Conservation (phyloP, 305 asterid species). For the Andrographis paniculata region DNA sequence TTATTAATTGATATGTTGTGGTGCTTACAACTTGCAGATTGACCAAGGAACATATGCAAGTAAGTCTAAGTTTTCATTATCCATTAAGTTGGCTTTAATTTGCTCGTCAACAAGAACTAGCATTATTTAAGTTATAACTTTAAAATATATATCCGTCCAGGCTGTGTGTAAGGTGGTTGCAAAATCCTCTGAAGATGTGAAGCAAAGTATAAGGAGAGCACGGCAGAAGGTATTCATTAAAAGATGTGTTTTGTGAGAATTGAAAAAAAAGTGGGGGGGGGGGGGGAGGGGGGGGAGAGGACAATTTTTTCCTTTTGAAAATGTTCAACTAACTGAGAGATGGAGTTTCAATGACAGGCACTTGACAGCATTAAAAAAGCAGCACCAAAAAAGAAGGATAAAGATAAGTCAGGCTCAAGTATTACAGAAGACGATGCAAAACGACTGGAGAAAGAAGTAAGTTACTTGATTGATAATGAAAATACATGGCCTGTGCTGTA, state of each 20-base stretch:
- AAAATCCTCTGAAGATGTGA: constrained; percentile 84
- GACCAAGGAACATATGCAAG: constrained; percentile 94
- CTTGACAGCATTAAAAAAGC: constrained; percentile 64
- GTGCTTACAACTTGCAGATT: constrained; percentile 43
- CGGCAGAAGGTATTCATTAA: constrained; percentile 65
- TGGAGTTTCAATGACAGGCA: constrained; percentile 37
- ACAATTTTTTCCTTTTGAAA: neutral
- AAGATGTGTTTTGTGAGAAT: too few relatives aligned
- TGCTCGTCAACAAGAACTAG: neutral
- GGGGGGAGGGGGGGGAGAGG: too few relatives aligned
- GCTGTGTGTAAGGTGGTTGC: constrained; percentile 86
- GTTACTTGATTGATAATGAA: constrained; percentile 15
- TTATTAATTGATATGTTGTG: constrained; percentile 19
- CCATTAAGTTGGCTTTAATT: constrained; percentile 11
- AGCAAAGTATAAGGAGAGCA: constrained; percentile 85
- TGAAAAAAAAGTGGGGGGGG: too few relatives aligned
- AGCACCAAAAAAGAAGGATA: constrained; percentile 67
- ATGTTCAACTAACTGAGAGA: constrained; percentile 15
- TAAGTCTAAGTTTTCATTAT: constrained; percentile 25
- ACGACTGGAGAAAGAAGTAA: constrained; percentile 87
- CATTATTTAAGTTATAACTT: neutral
- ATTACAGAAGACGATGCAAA: constrained; percentile 76
- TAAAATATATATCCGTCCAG: constrained; percentile 26
- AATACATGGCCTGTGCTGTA: neutral
- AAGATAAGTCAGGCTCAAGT: constrained; percentile 49